phyloP scores from a whole-genome alignment of 2,329 filamentous ascomycete species.

The Pseudocercospora fuligena region DNA sequence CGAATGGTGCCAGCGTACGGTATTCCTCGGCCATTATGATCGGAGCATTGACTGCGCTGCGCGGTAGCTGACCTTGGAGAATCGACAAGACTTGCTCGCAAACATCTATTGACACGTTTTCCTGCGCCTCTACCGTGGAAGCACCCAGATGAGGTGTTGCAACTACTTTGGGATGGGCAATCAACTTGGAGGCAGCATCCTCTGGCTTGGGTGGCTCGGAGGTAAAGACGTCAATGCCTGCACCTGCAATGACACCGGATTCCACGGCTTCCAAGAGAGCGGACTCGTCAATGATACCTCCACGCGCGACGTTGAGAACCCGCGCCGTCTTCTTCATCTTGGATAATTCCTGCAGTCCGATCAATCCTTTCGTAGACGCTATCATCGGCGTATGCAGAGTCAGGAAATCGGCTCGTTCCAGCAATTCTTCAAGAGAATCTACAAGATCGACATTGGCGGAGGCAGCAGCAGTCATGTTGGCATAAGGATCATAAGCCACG shows the following conservation, averaged over 20 bases:
- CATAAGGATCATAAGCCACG: slow-evolving; percentile 76
- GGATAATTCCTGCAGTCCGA: slow-evolving; percentile 68
- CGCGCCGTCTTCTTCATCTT: slow-evolving; percentile 75
- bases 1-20: slow-evolving; percentile 75
- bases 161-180: slow-evolving; percentile 72
- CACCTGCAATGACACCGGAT: slow-evolving; percentile 72
- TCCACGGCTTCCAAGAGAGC: slow-evolving; percentile 73
- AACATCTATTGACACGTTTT: slow-evolving; percentile 82
- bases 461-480: slow-evolving; percentile 71
- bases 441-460: slow-evolving; percentile 63
- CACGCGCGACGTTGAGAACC: slow-evolving; percentile 78
- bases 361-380: slow-evolving; percentile 75
- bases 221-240: slow-evolving; percentile 80
- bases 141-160: slow-evolving; percentile 81
- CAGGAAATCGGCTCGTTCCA: slow-evolving; percentile 73
- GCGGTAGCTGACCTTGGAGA: slow-evolving; percentile 72
- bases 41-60: slow-evolving; percentile 76
- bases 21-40: slow-evolving; percentile 83
- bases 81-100: slow-evolving; percentile 80
- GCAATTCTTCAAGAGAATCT: slow-evolving; percentile 51
- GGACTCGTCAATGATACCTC: slow-evolving; percentile 78
- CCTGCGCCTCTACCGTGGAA: slow-evolving; percentile 80
- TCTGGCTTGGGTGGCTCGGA: slow-evolving; percentile 68
- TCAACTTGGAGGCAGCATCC: slow-evolving; percentile 66
- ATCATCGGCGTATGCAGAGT: slow-evolving; percentile 82